phyloP scores from a whole-genome alignment of 345 rosid species.

The Gynandropsis gynandra region DNA sequence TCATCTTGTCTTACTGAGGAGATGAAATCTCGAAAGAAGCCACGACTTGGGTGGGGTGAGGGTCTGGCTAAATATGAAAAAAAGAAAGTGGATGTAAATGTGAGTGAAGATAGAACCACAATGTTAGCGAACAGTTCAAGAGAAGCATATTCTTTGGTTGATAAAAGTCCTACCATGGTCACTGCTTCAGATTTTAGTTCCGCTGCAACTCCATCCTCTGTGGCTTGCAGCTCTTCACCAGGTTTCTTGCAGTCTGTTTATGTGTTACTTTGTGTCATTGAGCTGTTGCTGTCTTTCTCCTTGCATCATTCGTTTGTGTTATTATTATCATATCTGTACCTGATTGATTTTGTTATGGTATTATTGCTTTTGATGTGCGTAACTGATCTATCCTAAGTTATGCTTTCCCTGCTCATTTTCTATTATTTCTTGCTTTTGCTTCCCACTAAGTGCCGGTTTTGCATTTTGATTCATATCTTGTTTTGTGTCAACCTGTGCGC shows the following conservation, averaged over 20 bases:
- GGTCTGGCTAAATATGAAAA: conserved; percentile 95
- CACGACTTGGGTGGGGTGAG: conserved; percentile 95
- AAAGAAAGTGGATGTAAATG: conserved; percentile 66
- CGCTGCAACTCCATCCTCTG: conserved; percentile 90
- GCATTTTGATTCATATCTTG: too few species aligned
- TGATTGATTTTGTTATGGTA: too few species aligned
- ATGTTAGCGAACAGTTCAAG: conserved; percentile 31
- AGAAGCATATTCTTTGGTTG: conserved; percentile 39
- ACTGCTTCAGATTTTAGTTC: conserved; percentile 62
- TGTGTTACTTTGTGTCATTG: conserved; percentile 2
- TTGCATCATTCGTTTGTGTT: too few species aligned
- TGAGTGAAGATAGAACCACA: conserved; percentile 38
- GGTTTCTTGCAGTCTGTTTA: conserved; percentile 34
- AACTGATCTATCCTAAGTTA: too few species aligned
- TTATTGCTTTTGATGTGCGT: too few species aligned
- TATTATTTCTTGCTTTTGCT: too few species aligned
- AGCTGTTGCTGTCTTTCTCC: background rate
- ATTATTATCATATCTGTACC: too few species aligned
- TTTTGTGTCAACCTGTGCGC: too few species aligned
- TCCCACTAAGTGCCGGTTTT: too few species aligned
- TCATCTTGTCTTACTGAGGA: conserved; percentile 50
- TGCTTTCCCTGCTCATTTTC: too few species aligned
- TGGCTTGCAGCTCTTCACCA: conserved; percentile 83
- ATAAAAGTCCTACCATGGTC: conserved; percentile 52
- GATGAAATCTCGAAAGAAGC: conserved; percentile 65